Conservation (phyloP, 352 stramenopile genomes). For the Elongisporangium prolatum region DNA sequence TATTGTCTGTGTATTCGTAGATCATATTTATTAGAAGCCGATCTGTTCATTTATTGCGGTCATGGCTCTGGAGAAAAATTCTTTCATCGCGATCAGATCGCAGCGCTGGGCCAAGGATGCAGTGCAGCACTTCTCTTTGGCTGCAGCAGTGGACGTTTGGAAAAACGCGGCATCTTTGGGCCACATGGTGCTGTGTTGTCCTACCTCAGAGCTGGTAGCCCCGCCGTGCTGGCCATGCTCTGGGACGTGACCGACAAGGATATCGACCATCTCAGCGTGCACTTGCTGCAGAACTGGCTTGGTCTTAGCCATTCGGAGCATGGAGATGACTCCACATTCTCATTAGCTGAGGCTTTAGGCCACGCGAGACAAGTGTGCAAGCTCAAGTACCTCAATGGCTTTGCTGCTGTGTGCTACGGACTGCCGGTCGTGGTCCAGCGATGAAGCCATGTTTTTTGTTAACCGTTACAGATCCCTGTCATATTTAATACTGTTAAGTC, state of each 20-base stretch:
- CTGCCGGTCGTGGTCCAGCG: constrained; percentile 52
- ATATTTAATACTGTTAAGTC: too few species aligned
- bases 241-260: constrained; percentile 99
- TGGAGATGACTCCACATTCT: constrained; percentile 22
- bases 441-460: constrained; percentile 1
- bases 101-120: constrained; percentile 38
- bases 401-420: constrained; percentile 94
- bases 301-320: constrained; percentile 25
- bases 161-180: constrained; percentile 87
- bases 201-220: constrained; percentile 92
- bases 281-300: constrained; percentile 59
- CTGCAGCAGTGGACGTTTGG: constrained; percentile 94
- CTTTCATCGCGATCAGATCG: constrained; percentile 82
- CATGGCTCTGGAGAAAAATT: constrained; percentile 95
- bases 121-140: constrained; percentile 94
- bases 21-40: constrained; percentile 44
- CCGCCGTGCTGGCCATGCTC: constrained; percentile 96
- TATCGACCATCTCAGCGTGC: constrained; percentile 91
- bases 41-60: constrained; percentile 97
- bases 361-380: constrained; percentile 87
- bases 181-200: constrained; percentile 91
- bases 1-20: constrained; percentile 12
- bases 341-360: constrained; percentile 69
- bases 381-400: constrained; percentile 92
- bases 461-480: not conserved